phyloP scores from a whole-genome alignment of 2,329 filamentous ascomycete genomes.

The Diaporthe eres region DNA sequence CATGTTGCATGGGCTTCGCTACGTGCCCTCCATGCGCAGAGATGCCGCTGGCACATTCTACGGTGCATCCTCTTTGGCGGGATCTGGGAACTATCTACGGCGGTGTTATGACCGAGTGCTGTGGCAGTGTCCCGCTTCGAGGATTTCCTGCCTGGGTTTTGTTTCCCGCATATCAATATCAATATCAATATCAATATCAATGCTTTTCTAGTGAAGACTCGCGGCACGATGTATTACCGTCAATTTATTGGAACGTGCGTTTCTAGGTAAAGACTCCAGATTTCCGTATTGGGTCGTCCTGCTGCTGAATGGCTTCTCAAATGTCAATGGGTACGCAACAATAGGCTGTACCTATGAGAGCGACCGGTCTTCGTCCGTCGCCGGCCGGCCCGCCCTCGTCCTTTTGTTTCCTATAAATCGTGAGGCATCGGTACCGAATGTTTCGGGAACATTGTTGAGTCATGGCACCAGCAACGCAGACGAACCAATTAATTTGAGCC shows the following conservation, averaged over 20 bases:
- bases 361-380: not conserved
- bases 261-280: not conserved
- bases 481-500: not conserved
- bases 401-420: not conserved
- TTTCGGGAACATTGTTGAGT: constrained; percentile 4
- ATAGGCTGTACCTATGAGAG: not conserved
- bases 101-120: not conserved
- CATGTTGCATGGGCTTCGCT: constrained; percentile 10
- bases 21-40: not conserved
- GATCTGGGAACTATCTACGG: not conserved
- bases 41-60: constrained; percentile 2
- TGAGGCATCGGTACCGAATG: not conserved
- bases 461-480: not conserved
- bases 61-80: not conserved
- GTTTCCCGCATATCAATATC: not conserved
- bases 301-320: not conserved
- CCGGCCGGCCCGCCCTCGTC: too few species aligned
- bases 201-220: not conserved
- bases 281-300: not conserved
- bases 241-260: not conserved
- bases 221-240: not conserved
- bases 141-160: not conserved
- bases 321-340: not conserved
- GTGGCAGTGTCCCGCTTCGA: not conserved
- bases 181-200: not conserved